Percentiles rank a stretch among this genome's conserved stretches.
Evolutionary conservation across 495 filamentous ascomycete species (phyloP).

Genomic region (Penicillium manginii): DNA sequence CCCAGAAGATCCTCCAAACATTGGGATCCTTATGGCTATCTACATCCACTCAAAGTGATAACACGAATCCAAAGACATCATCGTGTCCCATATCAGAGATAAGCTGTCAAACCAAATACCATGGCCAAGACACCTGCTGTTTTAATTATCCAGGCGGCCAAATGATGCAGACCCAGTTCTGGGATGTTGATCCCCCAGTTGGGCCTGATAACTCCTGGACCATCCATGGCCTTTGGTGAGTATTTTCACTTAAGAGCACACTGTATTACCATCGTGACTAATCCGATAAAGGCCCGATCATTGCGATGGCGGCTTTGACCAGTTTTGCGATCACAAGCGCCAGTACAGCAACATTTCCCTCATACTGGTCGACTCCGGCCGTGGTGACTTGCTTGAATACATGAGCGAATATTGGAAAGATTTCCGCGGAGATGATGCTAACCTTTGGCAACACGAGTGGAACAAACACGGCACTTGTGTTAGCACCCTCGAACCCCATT

Average conservation of each 20-base stretch:
- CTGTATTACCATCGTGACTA: too few relatives aligned
- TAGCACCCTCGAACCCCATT: slow-evolving; percentile 66
- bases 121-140: slow-evolving; percentile 71
- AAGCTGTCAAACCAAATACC: slow-evolving; percentile 61
- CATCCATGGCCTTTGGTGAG: slow-evolving; percentile 80
- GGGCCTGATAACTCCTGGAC: slow-evolving; percentile 82
- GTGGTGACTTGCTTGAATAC: slow-evolving; percentile 64
- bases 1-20: slow-evolving; percentile 47
- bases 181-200: slow-evolving; percentile 73
- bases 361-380: slow-evolving; percentile 65
- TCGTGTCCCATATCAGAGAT: slow-evolving; percentile 55
- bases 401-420: slow-evolving; percentile 84
- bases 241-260: neutral
- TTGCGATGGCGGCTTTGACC: slow-evolving; percentile 79
- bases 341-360: slow-evolving; percentile 71
- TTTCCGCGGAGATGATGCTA: slow-evolving; percentile 63
- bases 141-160: slow-evolving; percentile 82
- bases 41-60: slow-evolving; percentile 17
- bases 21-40: slow-evolving; percentile 41
- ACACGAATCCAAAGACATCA: slow-evolving; percentile 13
- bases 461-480: slow-evolving; percentile 75
- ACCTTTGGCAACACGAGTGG: slow-evolving; percentile 87
- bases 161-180: slow-evolving; percentile 84
- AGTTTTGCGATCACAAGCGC: slow-evolving; percentile 70
- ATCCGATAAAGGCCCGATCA: slow-evolving; percentile 67